Conservation (phyloP, 139 green algal species). For the Zygnema cylindricum region DNA sequence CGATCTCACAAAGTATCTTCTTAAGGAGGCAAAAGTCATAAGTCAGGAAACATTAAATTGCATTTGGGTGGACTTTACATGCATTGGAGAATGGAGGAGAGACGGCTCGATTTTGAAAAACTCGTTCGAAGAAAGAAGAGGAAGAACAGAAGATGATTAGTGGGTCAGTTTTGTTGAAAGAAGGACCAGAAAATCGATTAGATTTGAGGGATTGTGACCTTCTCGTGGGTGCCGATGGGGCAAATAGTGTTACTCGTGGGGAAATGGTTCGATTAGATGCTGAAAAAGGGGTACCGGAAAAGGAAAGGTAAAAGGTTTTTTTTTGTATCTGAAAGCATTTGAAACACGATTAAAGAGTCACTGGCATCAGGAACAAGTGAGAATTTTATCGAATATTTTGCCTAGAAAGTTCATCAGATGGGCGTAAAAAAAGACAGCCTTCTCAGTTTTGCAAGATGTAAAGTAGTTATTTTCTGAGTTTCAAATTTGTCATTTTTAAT, state of each 20-base stretch:
- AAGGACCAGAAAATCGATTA: background rate
- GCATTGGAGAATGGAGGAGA: background rate
- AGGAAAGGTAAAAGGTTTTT: background rate
- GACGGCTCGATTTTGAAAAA: background rate
- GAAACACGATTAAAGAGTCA: no score
- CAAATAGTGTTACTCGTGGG: background rate
- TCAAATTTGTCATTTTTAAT: no score
- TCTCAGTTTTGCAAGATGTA: no score
- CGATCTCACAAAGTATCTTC: background rate
- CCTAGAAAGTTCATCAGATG: no score
- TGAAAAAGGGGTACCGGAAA: background rate
- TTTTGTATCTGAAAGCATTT: no score
- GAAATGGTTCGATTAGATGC: slow-evolving; percentile 14
- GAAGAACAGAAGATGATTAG: background rate
- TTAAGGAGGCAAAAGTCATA: background rate
- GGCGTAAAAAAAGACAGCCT: no score
- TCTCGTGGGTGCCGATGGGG: slow-evolving; percentile 12
- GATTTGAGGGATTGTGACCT: slow-evolving; percentile 9
- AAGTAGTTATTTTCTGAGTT: no score
- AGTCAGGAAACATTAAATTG: background rate
- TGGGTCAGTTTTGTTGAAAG: background rate
- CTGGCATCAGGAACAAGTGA: no score
- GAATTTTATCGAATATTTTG: no score
- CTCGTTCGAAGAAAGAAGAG: background rate
- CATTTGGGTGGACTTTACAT: slow-evolving; percentile 14